phyloP scores from a whole-genome alignment of 345 rosid genomes.

The Hibiscus syriacus region DNA sequence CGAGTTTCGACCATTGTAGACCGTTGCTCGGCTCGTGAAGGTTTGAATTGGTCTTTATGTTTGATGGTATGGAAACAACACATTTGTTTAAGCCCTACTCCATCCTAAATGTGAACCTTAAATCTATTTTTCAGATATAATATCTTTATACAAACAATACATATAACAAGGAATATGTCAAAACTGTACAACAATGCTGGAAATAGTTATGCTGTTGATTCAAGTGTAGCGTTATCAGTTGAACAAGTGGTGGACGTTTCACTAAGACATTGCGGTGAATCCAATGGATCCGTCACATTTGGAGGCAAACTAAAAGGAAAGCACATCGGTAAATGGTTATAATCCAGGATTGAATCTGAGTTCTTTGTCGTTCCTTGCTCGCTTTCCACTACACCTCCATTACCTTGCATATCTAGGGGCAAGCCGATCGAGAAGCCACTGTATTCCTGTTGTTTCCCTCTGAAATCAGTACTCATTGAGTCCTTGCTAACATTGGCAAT shows the following conservation, averaged over 20 bases:
- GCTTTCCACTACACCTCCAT: constrained; percentile 14
- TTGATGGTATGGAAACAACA: too few species aligned
- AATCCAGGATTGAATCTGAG: constrained; percentile 1
- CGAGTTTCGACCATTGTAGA: too few species aligned
- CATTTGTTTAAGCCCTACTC: too few species aligned
- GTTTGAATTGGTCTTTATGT: too few species aligned
- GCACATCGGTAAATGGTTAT: constrained; percentile 28
- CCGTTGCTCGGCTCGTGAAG: too few species aligned
- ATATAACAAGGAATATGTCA: too few species aligned
- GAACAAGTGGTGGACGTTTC: constrained; percentile 54
- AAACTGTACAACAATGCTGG: constrained; percentile 15
- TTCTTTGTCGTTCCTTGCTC: constrained; percentile 25
- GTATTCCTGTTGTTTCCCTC: constrained; percentile 26
- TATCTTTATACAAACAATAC: too few species aligned
- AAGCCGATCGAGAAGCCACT: constrained; percentile 32
- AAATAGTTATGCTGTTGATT: constrained; percentile 4
- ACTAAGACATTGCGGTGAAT: constrained; percentile 42
- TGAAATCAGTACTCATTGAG: constrained; percentile 17
- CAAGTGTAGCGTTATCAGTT: constrained; percentile 43
- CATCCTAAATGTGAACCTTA: too few species aligned
- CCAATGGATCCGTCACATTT: constrained; percentile 33
- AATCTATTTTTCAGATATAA: too few species aligned
- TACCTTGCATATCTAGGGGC: constrained; percentile 22
- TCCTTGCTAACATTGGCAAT: constrained; percentile 11
- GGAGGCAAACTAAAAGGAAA: constrained; percentile 52